Percentiles rank a stretch among this genome's conserved stretches.
Conservation (phyloP, 225 moss, liverwort and hornwort genomes). For the Lunularia cruciata region DNA sequence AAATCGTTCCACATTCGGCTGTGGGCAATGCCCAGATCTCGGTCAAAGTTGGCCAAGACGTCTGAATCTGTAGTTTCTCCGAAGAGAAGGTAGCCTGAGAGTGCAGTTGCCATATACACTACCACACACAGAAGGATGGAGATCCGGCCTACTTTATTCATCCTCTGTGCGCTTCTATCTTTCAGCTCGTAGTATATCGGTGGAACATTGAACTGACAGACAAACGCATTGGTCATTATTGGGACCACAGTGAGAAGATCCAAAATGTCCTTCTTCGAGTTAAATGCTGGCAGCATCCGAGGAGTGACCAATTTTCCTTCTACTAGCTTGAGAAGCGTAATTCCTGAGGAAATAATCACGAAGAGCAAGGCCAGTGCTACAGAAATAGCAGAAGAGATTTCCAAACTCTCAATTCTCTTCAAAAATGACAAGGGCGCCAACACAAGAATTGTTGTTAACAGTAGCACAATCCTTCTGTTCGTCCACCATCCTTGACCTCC, state of each 20-base stretch:
- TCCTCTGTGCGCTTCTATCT: conserved; percentile 62
- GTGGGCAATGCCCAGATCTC: conserved; percentile 67
- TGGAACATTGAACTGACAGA: conserved; percentile 93
- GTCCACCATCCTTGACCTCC: conserved; percentile 68
- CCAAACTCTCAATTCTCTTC: conserved; percentile 73
- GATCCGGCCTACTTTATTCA: conserved; percentile 76
- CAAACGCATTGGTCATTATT: conserved; percentile 91
- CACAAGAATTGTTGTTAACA: conserved; percentile 50
- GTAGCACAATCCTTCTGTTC: conserved; percentile 51
- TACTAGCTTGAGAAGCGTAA: conserved; percentile 66
- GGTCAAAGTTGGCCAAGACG: conserved; percentile 79
- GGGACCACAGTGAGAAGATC: conserved; percentile 87
- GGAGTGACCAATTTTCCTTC: conserved; percentile 56
- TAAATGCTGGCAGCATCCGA: conserved; percentile 62
- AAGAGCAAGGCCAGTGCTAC: conserved; percentile 77
- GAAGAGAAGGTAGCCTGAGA: conserved; percentile 85
- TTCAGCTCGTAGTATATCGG: conserved; percentile 78
- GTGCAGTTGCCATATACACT: conserved; percentile 71
- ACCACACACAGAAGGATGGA: conserved; percentile 68
- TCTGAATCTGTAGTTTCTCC: conserved; percentile 86
- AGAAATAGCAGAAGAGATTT: conserved; percentile 69
- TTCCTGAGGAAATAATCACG: conserved; percentile 55
- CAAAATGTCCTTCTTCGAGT: conserved; percentile 56
- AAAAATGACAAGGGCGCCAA: conserved; percentile 60
- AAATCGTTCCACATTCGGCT: conserved; percentile 65